A percentile compares a stretch with the other conserved stretches of the same genome.
Evolutionary conservation across 352 stramenopile genomes (phyloP).

Genomic region (Globisporangium middletonii): DNA sequence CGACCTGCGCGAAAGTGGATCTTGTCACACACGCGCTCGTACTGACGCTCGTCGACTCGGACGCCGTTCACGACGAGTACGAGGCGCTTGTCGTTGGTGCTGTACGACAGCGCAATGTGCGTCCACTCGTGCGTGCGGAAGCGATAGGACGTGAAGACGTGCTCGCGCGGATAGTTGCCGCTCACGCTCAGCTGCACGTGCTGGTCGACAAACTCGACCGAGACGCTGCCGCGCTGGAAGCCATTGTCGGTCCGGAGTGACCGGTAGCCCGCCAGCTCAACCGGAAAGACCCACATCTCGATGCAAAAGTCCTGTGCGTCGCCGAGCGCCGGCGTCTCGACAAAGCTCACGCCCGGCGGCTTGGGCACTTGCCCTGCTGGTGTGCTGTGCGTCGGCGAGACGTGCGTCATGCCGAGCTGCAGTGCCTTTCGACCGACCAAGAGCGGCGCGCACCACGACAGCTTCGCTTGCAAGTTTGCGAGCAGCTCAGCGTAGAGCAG

Average conservation of each 20-base stretch:
- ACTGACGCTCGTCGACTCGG: conserved; percentile 26
- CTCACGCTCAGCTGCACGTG: conserved; percentile 64
- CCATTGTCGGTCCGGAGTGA: conserved; percentile 73
- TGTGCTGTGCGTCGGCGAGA: conserved; percentile 10
- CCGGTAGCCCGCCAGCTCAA: conserved; percentile 52
- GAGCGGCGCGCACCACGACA: conserved; percentile 31
- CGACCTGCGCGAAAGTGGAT: conserved; percentile 49
- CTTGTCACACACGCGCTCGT: conserved; percentile 31
- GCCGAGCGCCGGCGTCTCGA: conserved; percentile 57
- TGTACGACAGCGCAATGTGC: conserved; percentile 61
- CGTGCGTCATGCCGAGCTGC: conserved; percentile 43
- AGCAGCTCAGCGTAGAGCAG: conserved; percentile 75
- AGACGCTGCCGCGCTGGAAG: conserved; percentile 59
- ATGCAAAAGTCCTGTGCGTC: conserved; percentile 63
- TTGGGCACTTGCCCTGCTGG: conserved; percentile 24
- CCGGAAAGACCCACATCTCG: conserved; percentile 77
- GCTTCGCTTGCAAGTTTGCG: conserved; percentile 48
- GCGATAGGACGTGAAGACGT: conserved; percentile 44
- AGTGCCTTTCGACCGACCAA: conserved; percentile 45
- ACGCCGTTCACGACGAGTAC: conserved; percentile 56
- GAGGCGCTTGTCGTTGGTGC: conserved; percentile 16
- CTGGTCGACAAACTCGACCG: conserved; percentile 64
- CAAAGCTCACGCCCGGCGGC: conserved; percentile 51
- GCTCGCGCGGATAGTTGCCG: conserved; percentile 65
- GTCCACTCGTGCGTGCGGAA: conserved; percentile 66